phyloP scores from a whole-genome alignment of 768 basidiomycete species.

The Hygrocybe coccinea region DNA sequence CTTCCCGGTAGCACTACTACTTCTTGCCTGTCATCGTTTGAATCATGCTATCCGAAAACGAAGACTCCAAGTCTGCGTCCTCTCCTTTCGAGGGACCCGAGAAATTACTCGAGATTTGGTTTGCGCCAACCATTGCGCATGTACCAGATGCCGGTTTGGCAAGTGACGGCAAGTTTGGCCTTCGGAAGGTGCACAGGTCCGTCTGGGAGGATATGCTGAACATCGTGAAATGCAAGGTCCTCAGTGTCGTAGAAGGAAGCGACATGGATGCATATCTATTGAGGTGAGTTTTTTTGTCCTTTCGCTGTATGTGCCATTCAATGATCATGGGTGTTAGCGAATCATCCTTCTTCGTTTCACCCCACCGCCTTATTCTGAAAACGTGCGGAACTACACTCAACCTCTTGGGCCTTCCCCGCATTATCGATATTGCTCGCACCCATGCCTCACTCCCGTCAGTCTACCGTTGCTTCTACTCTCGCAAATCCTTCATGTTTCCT shows the following conservation, averaged over 20 bases:
- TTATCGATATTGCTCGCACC: slow-evolving; percentile 84
- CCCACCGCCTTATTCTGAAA: slow-evolving; percentile 95
- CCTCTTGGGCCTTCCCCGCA: slow-evolving; percentile 88
- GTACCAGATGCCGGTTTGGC: slow-evolving; percentile 41
- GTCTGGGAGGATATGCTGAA: slow-evolving; percentile 97
- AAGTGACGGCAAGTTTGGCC: slow-evolving; percentile 52
- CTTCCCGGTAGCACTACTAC: slow-evolving; percentile 48
- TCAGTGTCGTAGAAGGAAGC: slow-evolving; percentile 83
- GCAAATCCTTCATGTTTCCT: slow-evolving; percentile 99
- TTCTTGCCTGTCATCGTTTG: no score
- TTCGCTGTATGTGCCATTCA: neutral
- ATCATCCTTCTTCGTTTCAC: slow-evolving; percentile 91
- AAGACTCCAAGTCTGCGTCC: slow-evolving; percentile 31
- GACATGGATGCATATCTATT: slow-evolving; percentile 94
- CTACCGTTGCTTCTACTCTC: slow-evolving; percentile 93
- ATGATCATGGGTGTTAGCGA: slow-evolving; percentile 54
- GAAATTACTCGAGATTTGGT: slow-evolving; percentile 97
- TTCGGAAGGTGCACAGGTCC: slow-evolving; percentile 66
- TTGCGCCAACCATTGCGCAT: slow-evolving; percentile 68
- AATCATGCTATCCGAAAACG: slow-evolving; percentile 22
- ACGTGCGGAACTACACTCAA: slow-evolving; percentile 99
- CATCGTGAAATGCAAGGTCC: slow-evolving; percentile 93
- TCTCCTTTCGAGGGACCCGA: slow-evolving; percentile 89
- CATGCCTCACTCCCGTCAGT: slow-evolving; percentile 65
- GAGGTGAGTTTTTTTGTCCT: slow-evolving; percentile 53